A percentile compares a stretch with the other conserved stretches of the same genome.
phyloP scores from a whole-genome alignment of 2,329 filamentous ascomycete genomes.

The Colletotrichum kahawae region DNA sequence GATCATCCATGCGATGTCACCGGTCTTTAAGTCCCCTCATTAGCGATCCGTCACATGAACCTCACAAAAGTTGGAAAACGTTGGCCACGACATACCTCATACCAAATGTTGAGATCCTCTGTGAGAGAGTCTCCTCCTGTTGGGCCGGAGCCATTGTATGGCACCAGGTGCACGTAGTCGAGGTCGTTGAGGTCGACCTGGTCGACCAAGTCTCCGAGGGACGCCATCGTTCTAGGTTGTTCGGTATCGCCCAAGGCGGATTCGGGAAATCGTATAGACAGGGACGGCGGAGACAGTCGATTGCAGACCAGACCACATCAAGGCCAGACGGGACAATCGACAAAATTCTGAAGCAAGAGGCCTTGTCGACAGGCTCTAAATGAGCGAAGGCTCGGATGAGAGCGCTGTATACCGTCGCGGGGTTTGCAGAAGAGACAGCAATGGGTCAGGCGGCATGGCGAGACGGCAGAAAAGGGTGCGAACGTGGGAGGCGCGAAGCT shows the following conservation, averaged over 20 bases:
- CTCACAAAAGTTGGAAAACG: not conserved
- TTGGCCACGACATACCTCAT: slow-evolving; percentile 60
- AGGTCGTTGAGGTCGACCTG: slow-evolving; percentile 45
- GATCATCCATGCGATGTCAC: slow-evolving; percentile 87
- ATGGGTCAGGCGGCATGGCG: not conserved
- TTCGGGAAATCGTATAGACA: not conserved
- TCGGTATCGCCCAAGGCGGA: slow-evolving; percentile 4
- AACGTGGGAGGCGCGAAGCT: slow-evolving; percentile 19
- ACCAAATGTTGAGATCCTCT: slow-evolving; percentile 78
- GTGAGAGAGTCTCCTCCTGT: slow-evolving; percentile 72
- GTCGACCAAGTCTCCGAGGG: slow-evolving; percentile 31
- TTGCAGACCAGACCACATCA: not conserved
- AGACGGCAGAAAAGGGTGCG: not conserved
- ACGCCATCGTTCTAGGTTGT: slow-evolving; percentile 2
- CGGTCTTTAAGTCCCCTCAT: slow-evolving; percentile 57
- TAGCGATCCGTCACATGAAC: not conserved
- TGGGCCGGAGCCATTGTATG: slow-evolving; percentile 68
- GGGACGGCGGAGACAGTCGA: not conserved
- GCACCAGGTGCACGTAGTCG: slow-evolving; percentile 50
- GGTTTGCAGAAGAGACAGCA: slow-evolving; percentile 2
- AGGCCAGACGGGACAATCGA: not conserved
- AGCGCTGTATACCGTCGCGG: slow-evolving; percentile 6
- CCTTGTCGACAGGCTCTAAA: slow-evolving; percentile 10
- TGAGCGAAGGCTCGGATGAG: slow-evolving; percentile 7
- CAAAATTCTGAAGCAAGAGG: not conserved